phyloP scores from a whole-genome alignment of 345 rosid genomes.

The Eucalyptus sp. region DNA sequence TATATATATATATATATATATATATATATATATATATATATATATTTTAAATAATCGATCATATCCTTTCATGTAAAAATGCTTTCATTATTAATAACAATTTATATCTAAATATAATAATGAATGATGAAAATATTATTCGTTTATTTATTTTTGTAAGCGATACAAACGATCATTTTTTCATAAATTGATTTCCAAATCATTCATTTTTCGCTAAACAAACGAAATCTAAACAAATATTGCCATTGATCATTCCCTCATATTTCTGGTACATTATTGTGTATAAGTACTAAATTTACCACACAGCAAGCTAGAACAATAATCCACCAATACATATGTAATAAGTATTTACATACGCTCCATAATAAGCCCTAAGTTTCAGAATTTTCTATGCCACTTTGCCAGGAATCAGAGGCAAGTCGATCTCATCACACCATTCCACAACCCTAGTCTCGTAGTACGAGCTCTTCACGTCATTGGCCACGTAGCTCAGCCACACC shows the following conservation, averaged over 20 bases:
- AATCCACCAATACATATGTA: not conserved
- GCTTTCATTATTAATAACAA: not conserved
- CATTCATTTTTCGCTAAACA: not conserved
- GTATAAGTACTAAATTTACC: not conserved
- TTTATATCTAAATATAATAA: too few relatives aligned
- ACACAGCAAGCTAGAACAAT: not conserved
- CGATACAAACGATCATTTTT: fast-evolving
- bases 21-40: too few relatives aligned
- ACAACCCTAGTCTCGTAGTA: conserved; percentile 71
- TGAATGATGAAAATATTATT: too few relatives aligned
- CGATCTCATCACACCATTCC: conserved; percentile 84
- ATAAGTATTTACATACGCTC: not conserved
- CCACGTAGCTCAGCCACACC: conserved; percentile 71
- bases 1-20: too few relatives aligned
- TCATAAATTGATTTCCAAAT: too few relatives aligned
- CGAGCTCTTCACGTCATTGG: conserved; percentile 33
- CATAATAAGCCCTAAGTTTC: not conserved
- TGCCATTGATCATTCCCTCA: not conserved
- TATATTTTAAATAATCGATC: too few relatives aligned
- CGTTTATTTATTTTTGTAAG: fast-evolving
- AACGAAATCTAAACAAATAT: not conserved
- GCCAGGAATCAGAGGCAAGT: conserved; percentile 56
- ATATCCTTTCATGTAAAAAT: too few relatives aligned
- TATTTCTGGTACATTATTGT: not conserved
- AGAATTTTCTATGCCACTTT: not conserved